Percentiles rank a stretch among this genome's conserved stretches.
These are phyloP conservation scores for Lepidium aucheri DNA, from an alignment of 345 rosid species.

Conservation along the genomic window DNA sequence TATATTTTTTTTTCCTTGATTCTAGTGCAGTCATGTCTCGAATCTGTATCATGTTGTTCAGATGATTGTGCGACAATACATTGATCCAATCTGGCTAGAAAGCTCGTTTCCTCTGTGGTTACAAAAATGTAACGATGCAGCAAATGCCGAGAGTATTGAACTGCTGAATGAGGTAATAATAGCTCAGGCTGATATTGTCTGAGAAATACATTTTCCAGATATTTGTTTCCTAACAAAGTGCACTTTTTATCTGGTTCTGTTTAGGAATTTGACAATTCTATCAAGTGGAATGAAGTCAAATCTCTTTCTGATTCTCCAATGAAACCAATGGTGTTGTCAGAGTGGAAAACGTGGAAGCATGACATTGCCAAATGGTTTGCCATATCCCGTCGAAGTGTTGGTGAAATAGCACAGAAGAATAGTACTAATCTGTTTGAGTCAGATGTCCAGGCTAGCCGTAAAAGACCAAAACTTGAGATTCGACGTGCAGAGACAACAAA, in stretches of 20 bases:
- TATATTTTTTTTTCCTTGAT: not conserved
- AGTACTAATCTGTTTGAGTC: conserved; percentile 35
- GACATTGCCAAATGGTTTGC: conserved; percentile 83
- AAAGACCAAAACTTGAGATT: conserved; percentile 90
- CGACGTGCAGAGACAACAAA: conserved; percentile 79
- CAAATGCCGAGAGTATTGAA: conserved; percentile 78
- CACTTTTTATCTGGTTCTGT: not conserved
- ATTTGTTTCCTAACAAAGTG: not conserved
- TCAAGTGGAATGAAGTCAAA: conserved; percentile 75
- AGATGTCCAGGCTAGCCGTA: conserved; percentile 50
- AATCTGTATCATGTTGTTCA: conserved; percentile 27
- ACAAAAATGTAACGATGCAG: conserved; percentile 55
- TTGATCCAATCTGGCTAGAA: conserved; percentile 60
- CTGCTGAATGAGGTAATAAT: conserved; percentile 68
- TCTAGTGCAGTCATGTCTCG: not conserved
- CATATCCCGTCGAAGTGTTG: conserved; percentile 39
- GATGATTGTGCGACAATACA: conserved; percentile 67
- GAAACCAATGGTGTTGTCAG: conserved; percentile 64
- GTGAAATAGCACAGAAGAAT: conserved; percentile 36
- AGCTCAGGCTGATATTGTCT: not conserved
- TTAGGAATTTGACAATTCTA: conserved; percentile 75
- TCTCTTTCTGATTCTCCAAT: conserved; percentile 55
- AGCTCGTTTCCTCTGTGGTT: conserved; percentile 56
- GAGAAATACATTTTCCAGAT: not conserved
- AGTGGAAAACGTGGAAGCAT: conserved; percentile 99